Evolutionary conservation across 2,329 filamentous ascomycete genomes (phyloP).

Genomic region (Colletotrichum caudatum): DNA sequence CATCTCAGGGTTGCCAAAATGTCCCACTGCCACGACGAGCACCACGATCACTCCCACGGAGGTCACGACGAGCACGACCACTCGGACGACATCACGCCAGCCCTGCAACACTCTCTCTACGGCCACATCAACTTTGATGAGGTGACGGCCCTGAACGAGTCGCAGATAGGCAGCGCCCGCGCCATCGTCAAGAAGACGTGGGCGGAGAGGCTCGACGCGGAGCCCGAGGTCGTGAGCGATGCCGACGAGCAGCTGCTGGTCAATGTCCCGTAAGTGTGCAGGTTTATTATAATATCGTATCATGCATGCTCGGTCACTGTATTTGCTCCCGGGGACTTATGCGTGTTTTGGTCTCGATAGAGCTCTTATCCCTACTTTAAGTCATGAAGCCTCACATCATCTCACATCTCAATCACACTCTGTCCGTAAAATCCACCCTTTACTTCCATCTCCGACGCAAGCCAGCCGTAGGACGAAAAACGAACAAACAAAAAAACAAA

Average conservation of each 20-base stretch:
- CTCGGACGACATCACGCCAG: constrained; percentile 90
- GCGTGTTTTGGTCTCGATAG: no score
- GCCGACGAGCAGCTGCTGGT: constrained; percentile 95
- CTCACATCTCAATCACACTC: background rate
- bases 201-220: constrained; percentile 77
- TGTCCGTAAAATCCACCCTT: background rate
- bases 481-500: no score
- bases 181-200: constrained; percentile 91
- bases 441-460: background rate
- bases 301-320: background rate
- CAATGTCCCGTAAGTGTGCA: constrained; percentile 79
- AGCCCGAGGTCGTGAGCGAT: constrained; percentile 85
- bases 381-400: background rate
- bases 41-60: constrained; percentile 62
- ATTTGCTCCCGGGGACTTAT: background rate
- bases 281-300: background rate
- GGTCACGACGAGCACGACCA: constrained; percentile 81
- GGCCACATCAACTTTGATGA: constrained; percentile 90
- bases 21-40: constrained; percentile 66
- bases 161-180: constrained; percentile 73
- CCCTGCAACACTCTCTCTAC: constrained; percentile 90
- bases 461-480: background rate
- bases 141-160: constrained; percentile 88
- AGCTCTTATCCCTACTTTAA: background rate
- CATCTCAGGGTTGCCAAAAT: constrained; percentile 44